These are phyloP conservation scores for Actinomortierella wolfii DNA, from an alignment of 371 early-diverging fungal genomes.

Conservation along the genomic window DNA sequence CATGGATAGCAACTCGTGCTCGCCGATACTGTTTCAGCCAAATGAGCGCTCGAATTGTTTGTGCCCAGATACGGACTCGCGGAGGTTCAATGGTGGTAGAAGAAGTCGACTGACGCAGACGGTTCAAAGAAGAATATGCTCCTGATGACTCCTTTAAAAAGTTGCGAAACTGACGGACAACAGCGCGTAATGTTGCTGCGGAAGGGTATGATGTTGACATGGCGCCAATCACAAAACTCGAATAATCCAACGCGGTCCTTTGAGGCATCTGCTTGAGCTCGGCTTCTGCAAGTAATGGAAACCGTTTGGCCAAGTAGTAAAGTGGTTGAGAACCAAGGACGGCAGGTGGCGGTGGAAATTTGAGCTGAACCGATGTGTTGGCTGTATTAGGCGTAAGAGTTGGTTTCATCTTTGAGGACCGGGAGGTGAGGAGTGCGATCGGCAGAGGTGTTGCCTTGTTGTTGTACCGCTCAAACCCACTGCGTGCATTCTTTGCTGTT, in stretches of 20 bases:
- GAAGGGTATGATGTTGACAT: constrained; percentile 35
- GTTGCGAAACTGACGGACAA: constrained; percentile 38
- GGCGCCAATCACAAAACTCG: constrained; percentile 35
- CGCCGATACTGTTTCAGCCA: constrained; percentile 40
- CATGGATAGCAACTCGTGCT: constrained; percentile 30
- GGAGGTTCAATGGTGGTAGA: constrained; percentile 16
- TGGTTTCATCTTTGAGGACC: not conserved
- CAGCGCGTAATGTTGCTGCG: constrained; percentile 27
- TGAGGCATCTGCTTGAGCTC: constrained; percentile 25
- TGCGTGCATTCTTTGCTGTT: not conserved
- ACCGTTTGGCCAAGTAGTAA: constrained; percentile 29
- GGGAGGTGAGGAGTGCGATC: constrained; percentile 15
- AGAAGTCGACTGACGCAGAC: not conserved
- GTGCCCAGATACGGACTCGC: constrained; percentile 35
- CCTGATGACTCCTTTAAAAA: constrained; percentile 24
- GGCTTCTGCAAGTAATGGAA: constrained; percentile 34
- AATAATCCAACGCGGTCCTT: constrained; percentile 38
- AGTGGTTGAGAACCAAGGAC: constrained; percentile 38
- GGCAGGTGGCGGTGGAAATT: constrained; percentile 29
- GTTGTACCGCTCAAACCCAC: not conserved
- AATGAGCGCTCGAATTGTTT: constrained; percentile 28
- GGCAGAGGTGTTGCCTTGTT: constrained; percentile 23
- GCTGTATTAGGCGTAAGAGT: not conserved
- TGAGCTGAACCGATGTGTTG: constrained; percentile 4
- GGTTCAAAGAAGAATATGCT: not conserved